phyloP scores from a whole-genome alignment of 345 rosid genomes.

The Gynandropsis gynandra region DNA sequence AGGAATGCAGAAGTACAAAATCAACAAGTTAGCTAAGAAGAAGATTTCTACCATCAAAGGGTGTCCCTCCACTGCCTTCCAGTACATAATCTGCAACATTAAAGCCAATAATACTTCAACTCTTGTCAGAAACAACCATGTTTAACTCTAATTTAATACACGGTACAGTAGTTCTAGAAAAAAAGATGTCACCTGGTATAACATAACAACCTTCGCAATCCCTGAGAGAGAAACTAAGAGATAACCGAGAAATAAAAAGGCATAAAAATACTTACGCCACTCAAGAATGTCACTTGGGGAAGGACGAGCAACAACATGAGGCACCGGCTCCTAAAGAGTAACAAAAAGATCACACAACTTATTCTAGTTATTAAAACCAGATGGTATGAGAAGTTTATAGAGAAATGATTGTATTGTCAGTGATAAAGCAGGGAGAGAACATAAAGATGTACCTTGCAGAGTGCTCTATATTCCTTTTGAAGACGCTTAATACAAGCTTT shows the following conservation, averaged over 20 bases:
- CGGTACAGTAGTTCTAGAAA: conserved; percentile 1
- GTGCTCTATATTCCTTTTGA: conserved; percentile 94
- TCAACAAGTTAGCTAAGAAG: conserved; percentile 18
- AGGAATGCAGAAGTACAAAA: conserved; percentile 8
- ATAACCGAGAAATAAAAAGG: neutral
- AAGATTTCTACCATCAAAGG: conserved; percentile 72
- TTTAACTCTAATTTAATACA: conserved; percentile 2
- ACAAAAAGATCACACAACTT: conserved; percentile 11
- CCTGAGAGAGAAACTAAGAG: conserved; percentile 3
- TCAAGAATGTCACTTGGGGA: conserved; percentile 70
- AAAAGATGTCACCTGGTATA: conserved; percentile 3
- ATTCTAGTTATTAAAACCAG: conserved; percentile 2
- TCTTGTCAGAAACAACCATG: conserved; percentile 9
- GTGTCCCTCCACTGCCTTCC: conserved; percentile 95
- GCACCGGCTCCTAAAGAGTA: conserved; percentile 58
- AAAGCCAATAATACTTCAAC: neutral
- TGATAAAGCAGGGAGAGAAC: neutral
- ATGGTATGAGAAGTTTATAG: neutral
- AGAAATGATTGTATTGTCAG: neutral
- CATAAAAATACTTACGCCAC: conserved; percentile 62
- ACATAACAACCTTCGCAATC: neutral
- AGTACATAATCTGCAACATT: conserved; percentile 66
- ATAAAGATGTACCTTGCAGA: conserved; percentile 58
- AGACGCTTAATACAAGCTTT: conserved; percentile 88
- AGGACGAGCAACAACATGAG: conserved; percentile 72